These are phyloP conservation scores for Herpetomonas samuelpessoai DNA, from an alignment of 208 protist genomes.

Conservation along the genomic window DNA sequence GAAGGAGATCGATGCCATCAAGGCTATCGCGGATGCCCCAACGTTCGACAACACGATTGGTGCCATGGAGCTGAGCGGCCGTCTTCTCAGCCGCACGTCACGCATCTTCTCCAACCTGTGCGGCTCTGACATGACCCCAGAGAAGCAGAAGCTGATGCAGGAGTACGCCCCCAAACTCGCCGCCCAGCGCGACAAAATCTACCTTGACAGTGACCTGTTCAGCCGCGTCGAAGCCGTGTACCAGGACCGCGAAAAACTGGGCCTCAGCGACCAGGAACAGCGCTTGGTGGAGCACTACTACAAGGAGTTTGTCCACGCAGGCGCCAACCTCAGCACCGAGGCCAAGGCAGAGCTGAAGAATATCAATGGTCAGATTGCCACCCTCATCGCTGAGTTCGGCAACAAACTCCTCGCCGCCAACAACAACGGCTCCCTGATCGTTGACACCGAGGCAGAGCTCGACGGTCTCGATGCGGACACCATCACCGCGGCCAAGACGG, in stretches of 20 bases:
- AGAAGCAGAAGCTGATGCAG: conserved; percentile 41
- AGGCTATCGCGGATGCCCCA: conserved; percentile 20
- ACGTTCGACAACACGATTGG: conserved; percentile 54
- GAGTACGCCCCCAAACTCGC: conserved; percentile 35
- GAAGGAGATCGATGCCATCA: conserved; percentile 42
- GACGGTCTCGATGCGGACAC: conserved; percentile 36
- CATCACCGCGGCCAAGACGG: conserved; percentile 20
- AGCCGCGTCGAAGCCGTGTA: conserved; percentile 33
- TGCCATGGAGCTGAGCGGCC: conserved; percentile 38
- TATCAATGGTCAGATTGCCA: conserved; percentile 39
- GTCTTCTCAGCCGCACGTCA: conserved; percentile 18
- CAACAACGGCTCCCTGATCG: conserved; percentile 25
- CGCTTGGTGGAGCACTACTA: conserved; percentile 30
- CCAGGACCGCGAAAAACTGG: conserved; percentile 6
- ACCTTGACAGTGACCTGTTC: conserved; percentile 40
- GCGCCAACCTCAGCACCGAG: conserved; percentile 23
- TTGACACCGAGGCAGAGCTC: conserved; percentile 34
- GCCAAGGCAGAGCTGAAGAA: conserved; percentile 34
- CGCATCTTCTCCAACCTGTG: conserved; percentile 41
- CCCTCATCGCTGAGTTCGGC: conserved; percentile 29
- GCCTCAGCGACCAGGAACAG: conserved; percentile 25
- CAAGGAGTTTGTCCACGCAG: conserved; percentile 33
- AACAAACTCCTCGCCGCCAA: conserved; percentile 31
- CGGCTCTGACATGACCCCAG: conserved; percentile 30
- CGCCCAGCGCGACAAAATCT: conserved; percentile 38